These are phyloP conservation scores for Trifolium pratense DNA, from an alignment of 306 rosid species.

Conservation along the genomic window DNA sequence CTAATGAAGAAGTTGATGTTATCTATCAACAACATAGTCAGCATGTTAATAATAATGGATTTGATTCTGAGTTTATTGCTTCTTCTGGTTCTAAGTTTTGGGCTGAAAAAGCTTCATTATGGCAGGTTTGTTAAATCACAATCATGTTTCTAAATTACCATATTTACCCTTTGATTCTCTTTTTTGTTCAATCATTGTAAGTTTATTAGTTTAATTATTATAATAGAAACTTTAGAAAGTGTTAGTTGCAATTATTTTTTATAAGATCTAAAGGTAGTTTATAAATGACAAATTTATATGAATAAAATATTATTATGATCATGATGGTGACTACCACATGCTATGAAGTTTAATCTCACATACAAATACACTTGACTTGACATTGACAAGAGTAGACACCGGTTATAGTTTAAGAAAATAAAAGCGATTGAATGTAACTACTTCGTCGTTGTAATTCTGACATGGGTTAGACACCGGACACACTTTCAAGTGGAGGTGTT, in stretches of 20 bases:
- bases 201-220: background rate
- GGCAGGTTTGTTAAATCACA: conserved; percentile 61
- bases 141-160: background rate
- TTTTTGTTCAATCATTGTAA: conserved; percentile 18
- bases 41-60: conserved; percentile 45
- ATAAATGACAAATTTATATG: conserved; percentile 11
- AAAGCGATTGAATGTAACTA: background rate
- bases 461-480: background rate
- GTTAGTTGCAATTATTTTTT: background rate
- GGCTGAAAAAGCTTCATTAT: conserved; percentile 65
- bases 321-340: background rate
- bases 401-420: background rate
- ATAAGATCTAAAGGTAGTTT: background rate
- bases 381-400: background rate
- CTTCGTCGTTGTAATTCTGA: background rate
- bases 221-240: background rate
- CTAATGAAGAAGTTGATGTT: conserved; percentile 39
- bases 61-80: conserved; percentile 74
- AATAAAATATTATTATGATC: background rate
- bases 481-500: background rate
- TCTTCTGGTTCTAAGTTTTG: conserved; percentile 72
- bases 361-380: background rate
- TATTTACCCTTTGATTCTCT: conserved; percentile 6
- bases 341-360: background rate
- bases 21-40: conserved; percentile 41